Evolutionary conservation across 208 protist genomes (phyloP).

Genomic region (Leptomonas seymouri): DNA sequence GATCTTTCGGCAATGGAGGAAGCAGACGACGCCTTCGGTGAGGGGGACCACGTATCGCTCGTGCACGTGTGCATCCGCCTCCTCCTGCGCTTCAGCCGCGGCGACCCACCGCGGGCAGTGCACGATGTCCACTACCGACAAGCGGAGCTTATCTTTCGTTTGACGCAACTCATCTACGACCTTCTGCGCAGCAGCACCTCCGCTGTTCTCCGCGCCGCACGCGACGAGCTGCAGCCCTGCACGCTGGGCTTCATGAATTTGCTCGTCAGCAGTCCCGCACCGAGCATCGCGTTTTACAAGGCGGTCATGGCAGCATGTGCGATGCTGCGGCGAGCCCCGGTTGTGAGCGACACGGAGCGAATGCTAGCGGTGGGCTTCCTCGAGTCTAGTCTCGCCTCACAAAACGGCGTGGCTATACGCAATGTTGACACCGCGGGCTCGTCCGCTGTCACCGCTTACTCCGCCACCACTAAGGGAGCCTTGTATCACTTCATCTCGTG

Average conservation of each 20-base stretch:
- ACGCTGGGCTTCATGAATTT: slow-evolving; percentile 37
- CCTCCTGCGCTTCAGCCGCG: slow-evolving; percentile 36
- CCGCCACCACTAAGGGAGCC: slow-evolving; percentile 25
- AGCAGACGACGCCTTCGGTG: slow-evolving; percentile 14
- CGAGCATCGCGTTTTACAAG: slow-evolving; percentile 46
- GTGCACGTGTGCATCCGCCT: slow-evolving; percentile 33
- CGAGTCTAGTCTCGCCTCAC: slow-evolving; percentile 43
- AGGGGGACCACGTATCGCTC: slow-evolving; percentile 31
- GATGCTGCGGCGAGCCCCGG: slow-evolving; percentile 39
- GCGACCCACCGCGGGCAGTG: slow-evolving; percentile 34
- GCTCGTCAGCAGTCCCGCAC: slow-evolving; percentile 49
- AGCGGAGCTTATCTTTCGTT: slow-evolving; percentile 63
- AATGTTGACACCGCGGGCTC: slow-evolving; percentile 1
- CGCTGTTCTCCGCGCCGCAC: slow-evolving; percentile 27
- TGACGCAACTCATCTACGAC: slow-evolving; percentile 52
- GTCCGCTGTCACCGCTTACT: slow-evolving; percentile 26
- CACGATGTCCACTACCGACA: slow-evolving; percentile 46
- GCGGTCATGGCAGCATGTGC: slow-evolving; percentile 56
- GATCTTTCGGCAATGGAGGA: neutral
- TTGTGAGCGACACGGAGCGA: slow-evolving; percentile 48
- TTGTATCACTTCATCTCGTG: slow-evolving; percentile 47
- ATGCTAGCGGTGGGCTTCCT: slow-evolving; percentile 72
- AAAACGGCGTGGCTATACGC: slow-evolving; percentile 1
- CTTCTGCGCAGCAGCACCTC: slow-evolving; percentile 47
- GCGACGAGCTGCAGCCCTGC: slow-evolving; percentile 33